Evolutionary conservation across 441 rosid species (phyloP), one percentile per base, ranked within the genome.

Genomic region (Oxalis stricta): DNA sequence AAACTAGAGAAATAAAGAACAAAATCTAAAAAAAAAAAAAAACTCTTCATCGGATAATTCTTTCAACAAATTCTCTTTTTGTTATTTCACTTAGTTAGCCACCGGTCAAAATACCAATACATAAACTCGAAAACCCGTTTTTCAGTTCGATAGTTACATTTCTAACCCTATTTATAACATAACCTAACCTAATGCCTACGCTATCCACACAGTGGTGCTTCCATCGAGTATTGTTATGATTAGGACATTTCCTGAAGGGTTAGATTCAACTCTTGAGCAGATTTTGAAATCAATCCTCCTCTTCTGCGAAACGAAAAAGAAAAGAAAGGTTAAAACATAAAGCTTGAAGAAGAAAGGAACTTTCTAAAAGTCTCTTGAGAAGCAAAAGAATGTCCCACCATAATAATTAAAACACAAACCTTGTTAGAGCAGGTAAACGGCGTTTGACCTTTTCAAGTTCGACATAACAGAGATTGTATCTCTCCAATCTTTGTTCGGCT

Each of bases 401-500:
- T 41, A 36, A 47, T 10, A 47, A 53, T 44, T 5, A 11, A 3
- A 40, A 24, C 30, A 59, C 52, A 47, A 46, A 86, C 96, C 94
- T 76, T 20, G 66, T 65, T 16, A 92, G 61, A 15, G 63, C 38
- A 28, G 85, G 81, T 65, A 92, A 61, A 46, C 77, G 63, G 36
- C 55, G 60, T 55, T 92, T 92, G 54, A 84, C 79, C 61, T 82
- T 84, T 65, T 92, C 96, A 18, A 92, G 77, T 70, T 92, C 99
- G 37, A 79, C 52, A 50, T 71, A 84, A 68, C 96, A 86, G 45
- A 76, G 64, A 63, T 77, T 81, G 70, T 72, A 92, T 3, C 96
- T 84, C 55, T 86, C 96, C 72, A 92, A 44, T 69, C 99, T 92
- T 65, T 79, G 87, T 59, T 92, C 96, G 20, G 95, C 96, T 71